Evolutionary conservation across 2,329 filamentous ascomycete genomes (phyloP).

Genomic region (Diaporthe amygdali): DNA sequence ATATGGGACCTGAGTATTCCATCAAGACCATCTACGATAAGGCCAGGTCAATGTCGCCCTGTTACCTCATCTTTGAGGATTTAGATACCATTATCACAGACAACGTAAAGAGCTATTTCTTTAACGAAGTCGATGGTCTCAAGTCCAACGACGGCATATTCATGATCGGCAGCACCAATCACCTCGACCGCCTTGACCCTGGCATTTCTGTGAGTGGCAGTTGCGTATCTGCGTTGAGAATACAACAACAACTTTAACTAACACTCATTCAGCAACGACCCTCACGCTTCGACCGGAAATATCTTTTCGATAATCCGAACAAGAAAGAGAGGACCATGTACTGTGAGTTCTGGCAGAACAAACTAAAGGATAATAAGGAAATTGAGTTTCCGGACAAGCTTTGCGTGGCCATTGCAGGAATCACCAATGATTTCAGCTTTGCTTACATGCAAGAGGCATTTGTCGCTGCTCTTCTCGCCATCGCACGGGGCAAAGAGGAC

Average conservation of each 20-base stretch:
- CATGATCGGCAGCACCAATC: slow-evolving; percentile 71
- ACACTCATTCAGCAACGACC: slow-evolving; percentile 57
- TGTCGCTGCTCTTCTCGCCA: slow-evolving; percentile 64
- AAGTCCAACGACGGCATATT: slow-evolving; percentile 74
- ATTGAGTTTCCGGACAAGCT: slow-evolving; percentile 66
- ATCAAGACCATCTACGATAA: slow-evolving; percentile 61
- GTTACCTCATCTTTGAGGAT: slow-evolving; percentile 75
- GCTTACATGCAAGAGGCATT: slow-evolving; percentile 75
- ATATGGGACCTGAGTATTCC: slow-evolving; percentile 59
- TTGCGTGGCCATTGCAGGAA: slow-evolving; percentile 62
- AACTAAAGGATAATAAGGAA: slow-evolving; percentile 59
- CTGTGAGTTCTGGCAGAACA: slow-evolving; percentile 66
- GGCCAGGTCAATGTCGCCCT: slow-evolving; percentile 68
- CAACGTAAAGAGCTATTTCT: slow-evolving; percentile 68
- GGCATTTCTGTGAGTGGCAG: slow-evolving; percentile 57
- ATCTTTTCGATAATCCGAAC: slow-evolving; percentile 65
- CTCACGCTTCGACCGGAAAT: slow-evolving; percentile 71
- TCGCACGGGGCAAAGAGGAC: slow-evolving; percentile 46
- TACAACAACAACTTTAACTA: neutral
- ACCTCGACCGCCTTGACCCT: slow-evolving; percentile 69
- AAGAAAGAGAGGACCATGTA: slow-evolving; percentile 61
- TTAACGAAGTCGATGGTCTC: slow-evolving; percentile 76
- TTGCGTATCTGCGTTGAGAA: neutral
- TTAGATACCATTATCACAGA: slow-evolving; percentile 70
- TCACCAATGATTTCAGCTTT: slow-evolving; percentile 71